Conservation (phyloP, 2,329 filamentous ascomycete genomes). For the Tolypocladium capitatum region DNA sequence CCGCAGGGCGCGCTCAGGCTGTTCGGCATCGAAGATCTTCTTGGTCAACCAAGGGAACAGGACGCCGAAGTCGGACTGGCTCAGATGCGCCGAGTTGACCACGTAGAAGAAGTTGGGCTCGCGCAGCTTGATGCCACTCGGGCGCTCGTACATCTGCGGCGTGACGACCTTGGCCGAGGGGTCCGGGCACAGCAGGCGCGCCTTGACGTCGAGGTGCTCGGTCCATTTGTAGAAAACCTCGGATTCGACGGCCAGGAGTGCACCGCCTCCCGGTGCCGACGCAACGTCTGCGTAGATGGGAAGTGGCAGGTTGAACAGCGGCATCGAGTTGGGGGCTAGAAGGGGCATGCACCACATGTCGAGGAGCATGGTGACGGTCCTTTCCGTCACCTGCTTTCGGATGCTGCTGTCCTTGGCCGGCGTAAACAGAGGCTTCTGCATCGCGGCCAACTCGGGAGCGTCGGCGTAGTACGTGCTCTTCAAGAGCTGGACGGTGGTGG, state of each 20-base stretch:
- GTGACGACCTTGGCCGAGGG: constrained; percentile 30
- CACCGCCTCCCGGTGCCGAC: constrained; percentile 39
- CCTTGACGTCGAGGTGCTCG: constrained; percentile 56
- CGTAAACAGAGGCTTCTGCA: constrained; percentile 45
- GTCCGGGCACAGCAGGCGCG: constrained; percentile 47
- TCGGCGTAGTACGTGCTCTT: constrained; percentile 64
- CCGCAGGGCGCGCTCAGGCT: constrained; percentile 44
- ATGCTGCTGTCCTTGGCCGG: constrained; percentile 44
- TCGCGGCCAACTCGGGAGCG: constrained; percentile 28
- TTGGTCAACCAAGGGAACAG: constrained; percentile 61
- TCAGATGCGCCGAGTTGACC: constrained; percentile 60
- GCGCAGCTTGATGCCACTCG: constrained; percentile 26
- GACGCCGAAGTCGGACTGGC: constrained; percentile 71
- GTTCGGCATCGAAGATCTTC: constrained; percentile 41
- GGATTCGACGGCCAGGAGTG: constrained; percentile 58
- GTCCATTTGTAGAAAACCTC: constrained; percentile 70
- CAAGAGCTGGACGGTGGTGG: constrained; percentile 61
- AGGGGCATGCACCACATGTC: constrained; percentile 75
- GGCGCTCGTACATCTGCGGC: constrained; percentile 26
- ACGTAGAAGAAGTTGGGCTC: constrained; percentile 65
- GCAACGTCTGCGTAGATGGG: constrained; percentile 47
- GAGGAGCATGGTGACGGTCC: constrained; percentile 53
- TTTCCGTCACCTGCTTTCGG: constrained; percentile 51
- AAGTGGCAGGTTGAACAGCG: constrained; percentile 59
- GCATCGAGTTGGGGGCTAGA: constrained; percentile 44